These are phyloP conservation scores for Monosporascus sp. DNA, from an alignment of 2,329 filamentous ascomycete genomes.

Conservation along the genomic window DNA sequence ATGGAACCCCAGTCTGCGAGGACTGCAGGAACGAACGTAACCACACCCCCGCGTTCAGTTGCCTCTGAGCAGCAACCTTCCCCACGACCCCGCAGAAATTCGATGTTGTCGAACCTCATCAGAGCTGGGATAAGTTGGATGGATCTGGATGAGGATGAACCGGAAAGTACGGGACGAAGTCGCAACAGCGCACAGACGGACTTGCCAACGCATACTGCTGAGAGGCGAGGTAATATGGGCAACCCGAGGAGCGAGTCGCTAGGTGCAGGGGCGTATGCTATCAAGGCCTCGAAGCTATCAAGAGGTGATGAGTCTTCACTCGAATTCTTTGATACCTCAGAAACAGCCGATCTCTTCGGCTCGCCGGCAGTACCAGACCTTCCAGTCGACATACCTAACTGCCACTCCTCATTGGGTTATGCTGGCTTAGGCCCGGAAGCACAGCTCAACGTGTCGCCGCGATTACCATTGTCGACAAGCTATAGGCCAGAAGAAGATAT, in stretches of 20 bases:
- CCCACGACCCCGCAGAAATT: slow-evolving; percentile 14
- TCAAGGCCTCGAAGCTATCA: too few relatives aligned
- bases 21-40: slow-evolving; percentile 33
- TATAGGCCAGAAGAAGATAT: background rate
- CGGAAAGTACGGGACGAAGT: slow-evolving; percentile 15
- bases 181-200: slow-evolving; percentile 19
- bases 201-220: slow-evolving; percentile 6
- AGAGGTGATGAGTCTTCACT: too few relatives aligned
- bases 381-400: slow-evolving; percentile 13
- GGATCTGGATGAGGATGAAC: slow-evolving; percentile 22
- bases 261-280: slow-evolving; percentile 4
- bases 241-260: slow-evolving; percentile 18
- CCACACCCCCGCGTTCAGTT: slow-evolving; percentile 33
- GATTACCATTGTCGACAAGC: background rate
- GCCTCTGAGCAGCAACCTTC: slow-evolving; percentile 26
- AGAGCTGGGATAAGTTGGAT: slow-evolving; percentile 24
- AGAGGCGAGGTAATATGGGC: slow-evolving; percentile 7
- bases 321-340: slow-evolving; percentile 1
- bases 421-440: slow-evolving; percentile 3
- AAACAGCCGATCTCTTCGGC: slow-evolving; percentile 1
- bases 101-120: slow-evolving; percentile 14
- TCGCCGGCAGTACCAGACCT: slow-evolving; percentile 4
- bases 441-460: slow-evolving; percentile 11
- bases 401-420: slow-evolving; percentile 19
- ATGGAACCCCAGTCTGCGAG: slow-evolving; percentile 28